These are phyloP conservation scores for Solidago caesia DNA, from an alignment of 129 eudicot genomes.

Conservation along the genomic window DNA sequence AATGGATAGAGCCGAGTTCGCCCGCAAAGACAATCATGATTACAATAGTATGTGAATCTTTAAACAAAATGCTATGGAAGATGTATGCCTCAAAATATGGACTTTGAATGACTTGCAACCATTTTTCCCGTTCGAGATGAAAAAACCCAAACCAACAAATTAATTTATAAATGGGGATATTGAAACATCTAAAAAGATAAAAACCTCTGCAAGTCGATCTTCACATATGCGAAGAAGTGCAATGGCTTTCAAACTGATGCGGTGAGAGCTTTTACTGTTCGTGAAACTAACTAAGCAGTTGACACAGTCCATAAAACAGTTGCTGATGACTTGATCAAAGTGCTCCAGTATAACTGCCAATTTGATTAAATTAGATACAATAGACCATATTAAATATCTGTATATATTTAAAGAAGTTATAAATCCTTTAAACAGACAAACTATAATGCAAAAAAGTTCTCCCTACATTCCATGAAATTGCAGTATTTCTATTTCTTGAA, in stretches of 20 bases:
- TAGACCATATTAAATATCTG: slow-evolving; percentile 1
- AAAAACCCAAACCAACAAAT: neutral
- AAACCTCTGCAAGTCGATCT: slow-evolving; percentile 99
- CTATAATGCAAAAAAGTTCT: neutral
- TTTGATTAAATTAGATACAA: slow-evolving; percentile 28
- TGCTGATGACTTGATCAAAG: slow-evolving; percentile 91
- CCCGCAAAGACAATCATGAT: neutral
- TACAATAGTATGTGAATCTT: neutral
- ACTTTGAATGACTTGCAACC: neutral
- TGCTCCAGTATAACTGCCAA: slow-evolving; percentile 86
- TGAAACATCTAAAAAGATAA: slow-evolving; percentile 17
- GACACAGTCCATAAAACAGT: slow-evolving; percentile 93
- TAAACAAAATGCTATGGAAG: neutral
- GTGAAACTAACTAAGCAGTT: slow-evolving; percentile 88
- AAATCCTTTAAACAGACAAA: neutral
- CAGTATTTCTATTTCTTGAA: slow-evolving; percentile 12
- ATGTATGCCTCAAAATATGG: neutral
- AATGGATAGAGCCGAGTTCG: neutral
- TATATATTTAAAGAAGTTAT: neutral
- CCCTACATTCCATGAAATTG: neutral
- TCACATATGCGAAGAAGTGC: slow-evolving; percentile 97
- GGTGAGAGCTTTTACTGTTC: slow-evolving; percentile 78
- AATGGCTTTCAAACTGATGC: slow-evolving; percentile 92
- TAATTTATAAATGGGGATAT: neutral
- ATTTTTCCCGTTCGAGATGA: neutral